Percentiles rank a stretch among this genome's conserved stretches.
These are phyloP conservation scores for Aspergillus pseudotamarii DNA, from an alignment of 2,329 filamentous ascomycete species.

Conservation along the genomic window DNA sequence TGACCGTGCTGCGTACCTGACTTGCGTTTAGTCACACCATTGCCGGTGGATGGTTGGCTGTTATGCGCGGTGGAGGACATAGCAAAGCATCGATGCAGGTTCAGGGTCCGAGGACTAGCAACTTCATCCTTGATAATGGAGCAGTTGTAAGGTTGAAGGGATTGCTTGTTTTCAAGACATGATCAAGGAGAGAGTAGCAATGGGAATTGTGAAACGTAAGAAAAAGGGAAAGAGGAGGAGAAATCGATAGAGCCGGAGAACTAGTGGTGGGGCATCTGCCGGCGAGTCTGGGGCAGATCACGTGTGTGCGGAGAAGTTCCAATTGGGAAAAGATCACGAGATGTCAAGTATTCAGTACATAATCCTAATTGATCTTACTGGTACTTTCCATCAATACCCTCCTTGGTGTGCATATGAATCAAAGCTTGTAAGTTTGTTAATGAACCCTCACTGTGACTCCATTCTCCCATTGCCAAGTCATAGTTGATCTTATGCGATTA, in stretches of 20 bases:
- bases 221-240: slow-evolving; percentile 8
- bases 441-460: not conserved
- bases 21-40: slow-evolving; percentile 44
- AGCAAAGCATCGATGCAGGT: slow-evolving; percentile 28
- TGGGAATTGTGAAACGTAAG: not conserved
- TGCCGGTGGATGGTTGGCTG: slow-evolving; percentile 33
- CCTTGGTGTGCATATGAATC: not conserved
- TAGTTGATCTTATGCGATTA: too few species aligned
- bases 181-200: not conserved
- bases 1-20: slow-evolving; percentile 31
- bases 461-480: not conserved
- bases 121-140: slow-evolving; percentile 14
- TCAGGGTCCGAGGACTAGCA: slow-evolving; percentile 20
- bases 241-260: slow-evolving; percentile 9
- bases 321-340: slow-evolving; percentile 1
- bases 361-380: not conserved
- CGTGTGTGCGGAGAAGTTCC: slow-evolving; percentile 20
- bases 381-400: not conserved
- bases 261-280: slow-evolving; percentile 11
- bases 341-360: not conserved
- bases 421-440: not conserved
- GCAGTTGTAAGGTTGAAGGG: not conserved
- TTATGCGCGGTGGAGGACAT: slow-evolving; percentile 43
- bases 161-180: slow-evolving; percentile 9
- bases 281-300: slow-evolving; percentile 16